Evolutionary conservation across 2,329 filamentous ascomycete genomes (phyloP), one percentile per base, ranked within the genome.

Genomic region (Knufia fluminis): DNA sequence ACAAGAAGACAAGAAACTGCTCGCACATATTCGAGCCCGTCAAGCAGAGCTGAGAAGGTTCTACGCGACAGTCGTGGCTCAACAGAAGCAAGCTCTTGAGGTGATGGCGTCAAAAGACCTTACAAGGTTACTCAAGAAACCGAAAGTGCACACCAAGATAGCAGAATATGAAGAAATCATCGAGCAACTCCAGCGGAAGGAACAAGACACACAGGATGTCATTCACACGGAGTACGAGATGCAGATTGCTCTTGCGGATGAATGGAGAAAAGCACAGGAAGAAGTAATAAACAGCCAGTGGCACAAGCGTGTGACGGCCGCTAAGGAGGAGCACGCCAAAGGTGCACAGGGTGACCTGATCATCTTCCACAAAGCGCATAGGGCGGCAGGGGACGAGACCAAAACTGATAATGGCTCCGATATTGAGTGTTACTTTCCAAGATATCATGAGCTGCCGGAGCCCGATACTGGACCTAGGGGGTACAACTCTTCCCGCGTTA

Each of bases 21-120:
- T 60, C 19, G 50, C 51, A 19, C 53, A 52, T 31, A 61, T 71
- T 20, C 64, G 66, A 48, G 61, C 66, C 36, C 65, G 70, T 8
- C 67, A 71, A 57, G 64, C 64, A 14, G 67, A 71, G 52, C 51
- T 72, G 32, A 66, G 68, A 38, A 61, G 62, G 23, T 62, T 66
- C 7, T 72, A 68, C 53, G 68, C 65, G 50, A 64, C 62, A 44
- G 62, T 72, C 10, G 68, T 66, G 22, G 59, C 63, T 19, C 66
- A 64, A 3, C 70, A 72, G 51, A 59, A 64, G 44, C 54, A 69
- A 24, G 65, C 69, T 10, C 58, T 72, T 41, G 62, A 61, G 22
- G 60, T 68, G 9, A 52, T 72, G 43, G 67, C 68, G 3, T 61
- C 60, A 12, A 64, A 67, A 22, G 64, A 67, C 4, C 62, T 71